phyloP scores from a whole-genome alignment of 2,329 filamentous ascomycete species.

The Didymella glomerata region DNA sequence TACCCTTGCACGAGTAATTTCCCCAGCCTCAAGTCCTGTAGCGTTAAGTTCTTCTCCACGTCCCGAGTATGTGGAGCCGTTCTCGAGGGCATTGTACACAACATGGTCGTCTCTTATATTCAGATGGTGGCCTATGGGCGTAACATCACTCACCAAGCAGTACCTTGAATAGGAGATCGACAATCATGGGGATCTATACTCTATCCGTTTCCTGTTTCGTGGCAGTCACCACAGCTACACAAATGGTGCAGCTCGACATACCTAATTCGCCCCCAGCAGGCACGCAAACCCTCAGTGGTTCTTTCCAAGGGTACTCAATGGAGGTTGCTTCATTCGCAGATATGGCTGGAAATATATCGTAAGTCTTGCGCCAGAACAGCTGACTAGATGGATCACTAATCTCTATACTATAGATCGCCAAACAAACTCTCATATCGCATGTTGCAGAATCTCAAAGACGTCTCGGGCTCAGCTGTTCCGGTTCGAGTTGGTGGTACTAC shows the following conservation, averaged over 20 bases:
- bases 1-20: neutral
- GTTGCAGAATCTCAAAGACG: slow-evolving; percentile 30
- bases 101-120: neutral
- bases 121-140: neutral
- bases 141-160: neutral
- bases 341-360: slow-evolving; percentile 26
- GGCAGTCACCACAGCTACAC: slow-evolving; percentile 1
- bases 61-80: slow-evolving; percentile 15
- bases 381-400: neutral
- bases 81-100: neutral
- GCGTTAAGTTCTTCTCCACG: slow-evolving; percentile 4
- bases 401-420: slow-evolving; percentile 15
- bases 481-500: slow-evolving; percentile 31
- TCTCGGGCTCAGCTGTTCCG: slow-evolving; percentile 23
- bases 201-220: slow-evolving; percentile 1
- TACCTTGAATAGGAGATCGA: neutral
- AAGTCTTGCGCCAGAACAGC: neutral
- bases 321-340: slow-evolving; percentile 28
- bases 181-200: slow-evolving; percentile 2
- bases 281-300: slow-evolving; percentile 19
- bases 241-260: slow-evolving; percentile 9
- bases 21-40: neutral
- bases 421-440: slow-evolving; percentile 31
- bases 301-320: slow-evolving; percentile 29
- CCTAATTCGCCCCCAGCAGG: slow-evolving; percentile 22